phyloP scores from a whole-genome alignment of 208 protist genomes.

The Leishmania gerbilli region DNA sequence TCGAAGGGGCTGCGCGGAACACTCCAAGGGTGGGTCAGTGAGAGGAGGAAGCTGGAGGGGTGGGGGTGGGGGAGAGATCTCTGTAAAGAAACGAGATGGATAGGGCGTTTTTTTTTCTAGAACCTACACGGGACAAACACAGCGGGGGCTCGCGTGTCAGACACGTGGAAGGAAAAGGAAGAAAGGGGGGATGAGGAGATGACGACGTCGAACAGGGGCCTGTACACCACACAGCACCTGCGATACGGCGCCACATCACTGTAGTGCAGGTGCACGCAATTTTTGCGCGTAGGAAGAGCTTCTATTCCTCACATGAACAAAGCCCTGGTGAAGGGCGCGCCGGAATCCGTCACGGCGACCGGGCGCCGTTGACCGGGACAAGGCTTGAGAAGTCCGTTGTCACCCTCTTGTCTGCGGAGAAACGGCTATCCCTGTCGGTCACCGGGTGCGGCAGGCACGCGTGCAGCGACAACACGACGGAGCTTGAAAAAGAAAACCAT shows the following conservation, averaged over 20 bases:
- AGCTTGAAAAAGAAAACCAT: not conserved
- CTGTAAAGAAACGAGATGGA: not conserved
- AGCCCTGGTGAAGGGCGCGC: not conserved
- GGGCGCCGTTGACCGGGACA: not conserved
- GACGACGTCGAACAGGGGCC: not conserved
- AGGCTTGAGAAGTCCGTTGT: not conserved
- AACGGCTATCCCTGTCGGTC: not conserved
- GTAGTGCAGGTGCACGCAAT: not conserved
- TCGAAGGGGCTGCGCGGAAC: not conserved
- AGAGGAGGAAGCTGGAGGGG: not conserved
- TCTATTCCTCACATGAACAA: not conserved
- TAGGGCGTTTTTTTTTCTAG: not conserved
- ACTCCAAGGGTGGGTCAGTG: not conserved
- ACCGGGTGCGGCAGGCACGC: not conserved
- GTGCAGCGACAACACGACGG: not conserved
- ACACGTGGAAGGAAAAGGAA: not conserved
- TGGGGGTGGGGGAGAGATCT: too few species aligned
- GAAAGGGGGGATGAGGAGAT: not conserved
- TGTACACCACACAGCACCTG: not conserved
- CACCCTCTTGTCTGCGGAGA: not conserved
- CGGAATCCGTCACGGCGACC: not conserved
- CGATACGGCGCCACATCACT: not conserved
- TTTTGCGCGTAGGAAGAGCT: not conserved
- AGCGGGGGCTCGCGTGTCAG: not conserved
- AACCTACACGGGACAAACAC: not conserved